Evolutionary conservation across 257 asterid genomes (phyloP).

Genomic region (Vinca minor): DNA sequence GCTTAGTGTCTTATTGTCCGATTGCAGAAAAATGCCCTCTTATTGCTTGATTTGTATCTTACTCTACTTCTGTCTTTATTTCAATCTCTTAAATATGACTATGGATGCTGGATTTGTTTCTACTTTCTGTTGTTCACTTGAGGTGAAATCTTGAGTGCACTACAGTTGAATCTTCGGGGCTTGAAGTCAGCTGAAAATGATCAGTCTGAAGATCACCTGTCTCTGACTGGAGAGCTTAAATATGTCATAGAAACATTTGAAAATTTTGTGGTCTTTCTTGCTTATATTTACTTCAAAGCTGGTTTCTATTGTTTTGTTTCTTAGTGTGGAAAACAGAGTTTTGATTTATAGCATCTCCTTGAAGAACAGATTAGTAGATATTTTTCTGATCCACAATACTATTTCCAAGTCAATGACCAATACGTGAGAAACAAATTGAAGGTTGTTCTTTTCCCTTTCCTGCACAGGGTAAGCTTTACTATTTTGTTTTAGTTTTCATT

Average conservation of each 20-base stretch:
- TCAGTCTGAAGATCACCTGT: neutral
- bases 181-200: neutral
- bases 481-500: neutral
- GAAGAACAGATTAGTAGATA: slow-evolving; percentile 23
- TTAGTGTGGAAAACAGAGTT: neutral
- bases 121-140: too few relatives aligned
- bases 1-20: neutral
- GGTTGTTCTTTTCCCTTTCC: slow-evolving; percentile 27
- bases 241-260: neutral
- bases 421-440: slow-evolving; percentile 31
- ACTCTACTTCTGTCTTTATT: neutral
- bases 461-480: slow-evolving; percentile 24
- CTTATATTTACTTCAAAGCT: neutral
- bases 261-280: neutral
- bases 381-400: slow-evolving; percentile 32
- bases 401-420: slow-evolving; percentile 31
- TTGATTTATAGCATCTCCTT: neutral
- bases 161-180: neutral
- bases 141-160: neutral
- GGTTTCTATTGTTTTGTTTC: neutral
- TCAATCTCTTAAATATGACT: neutral
- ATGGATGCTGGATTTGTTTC: neutral
- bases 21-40: neutral
- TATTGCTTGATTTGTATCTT: too few relatives aligned
- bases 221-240: neutral